A percentile compares a stretch with the other conserved stretches of the same genome.
phyloP scores from a whole-genome alignment of 768 basidiomycete genomes.

The Cyathus striatus region DNA sequence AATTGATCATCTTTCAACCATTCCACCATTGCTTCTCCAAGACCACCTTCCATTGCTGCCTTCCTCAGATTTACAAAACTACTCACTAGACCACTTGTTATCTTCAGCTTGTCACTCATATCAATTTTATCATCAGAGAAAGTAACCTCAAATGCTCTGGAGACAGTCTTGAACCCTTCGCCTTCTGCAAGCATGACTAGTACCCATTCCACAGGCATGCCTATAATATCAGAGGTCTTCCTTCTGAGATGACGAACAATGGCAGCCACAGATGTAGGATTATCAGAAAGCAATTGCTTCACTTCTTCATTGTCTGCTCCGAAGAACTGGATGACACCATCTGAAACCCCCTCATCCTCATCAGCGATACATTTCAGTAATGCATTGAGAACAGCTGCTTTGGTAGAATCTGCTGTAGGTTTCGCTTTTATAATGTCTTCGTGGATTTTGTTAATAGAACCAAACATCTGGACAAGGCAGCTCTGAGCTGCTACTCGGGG shows the following conservation, averaged over 20 bases:
- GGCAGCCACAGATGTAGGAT: constrained; percentile 1
- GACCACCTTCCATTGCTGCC: constrained; percentile 4
- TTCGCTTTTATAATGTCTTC: constrained; percentile 2
- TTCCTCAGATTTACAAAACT: constrained; percentile 6
- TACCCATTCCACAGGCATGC: constrained; percentile 7
- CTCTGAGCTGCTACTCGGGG: constrained; percentile 6
- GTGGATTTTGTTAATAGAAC: constrained; percentile 5
- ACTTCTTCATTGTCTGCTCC: constrained; percentile 1
- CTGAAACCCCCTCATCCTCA: constrained; percentile 1
- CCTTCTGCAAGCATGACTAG: constrained; percentile 5
- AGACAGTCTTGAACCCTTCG: constrained; percentile 1
- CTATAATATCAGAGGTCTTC: constrained; percentile 5
- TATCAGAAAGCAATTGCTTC: background rate
- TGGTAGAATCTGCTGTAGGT: background rate
- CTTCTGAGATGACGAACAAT: constrained; percentile 4
- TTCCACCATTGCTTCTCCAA: constrained; percentile 6
- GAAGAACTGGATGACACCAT: constrained; percentile 1
- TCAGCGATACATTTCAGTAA: constrained; percentile 2
- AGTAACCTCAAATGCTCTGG: constrained; percentile 4
- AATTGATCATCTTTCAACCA: constrained; percentile 3
- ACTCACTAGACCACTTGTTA: constrained; percentile 5
- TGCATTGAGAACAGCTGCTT: background rate
- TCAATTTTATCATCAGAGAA: constrained; percentile 4
- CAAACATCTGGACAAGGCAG: constrained; percentile 7
- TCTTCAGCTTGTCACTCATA: constrained; percentile 4